Base-by-base conservation (phyloP, 202 grass and related monocot genomes). In the Zoysia matrella region DNA sequence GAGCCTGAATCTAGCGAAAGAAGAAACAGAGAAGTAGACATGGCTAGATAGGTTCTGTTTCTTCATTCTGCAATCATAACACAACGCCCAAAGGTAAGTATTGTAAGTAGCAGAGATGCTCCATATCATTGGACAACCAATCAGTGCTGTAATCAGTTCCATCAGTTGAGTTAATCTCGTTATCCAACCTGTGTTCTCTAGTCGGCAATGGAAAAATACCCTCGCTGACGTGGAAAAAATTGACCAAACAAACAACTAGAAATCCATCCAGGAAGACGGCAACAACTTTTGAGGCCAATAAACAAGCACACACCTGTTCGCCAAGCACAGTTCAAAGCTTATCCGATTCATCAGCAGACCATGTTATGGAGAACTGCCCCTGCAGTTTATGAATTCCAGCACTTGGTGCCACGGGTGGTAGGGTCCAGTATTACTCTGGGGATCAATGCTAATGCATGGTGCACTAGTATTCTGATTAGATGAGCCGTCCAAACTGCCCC, bases 271-370 rank as follows among this genome's bases (percentile, higher is more conserved):
- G 44, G 60, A n/a, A 74, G 57, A 60, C 36, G 67, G 51, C 67
- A 78, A 67, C 80, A 79, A 74, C 68, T 79, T 83, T 74, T 69
- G 51, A 58, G 67, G 51, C 55, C 55, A 81, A 86, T 69, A 61
- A 75, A 80, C 60, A 47, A 71, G 74, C 60, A 51, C 16, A 15
- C 65, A 76, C 75, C 44, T 54, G 69, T 45, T 80, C 49, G 50
- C 5, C 60, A 66, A 64, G 14, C 10, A 83, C 22, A 40, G 61
- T 75, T 83, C 39, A 75, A 83, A 56, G 67, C 44, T 39, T 68
- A 42, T 57, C 16, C 5, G 15, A 44, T 62, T 39, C 43, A 60
- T 41, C 70, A 72, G 47, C 40, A 47, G 22, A 22, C 22, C 22
- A 22, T 22, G 22, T 22, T 30, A 43, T 22, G 18, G 47, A 47